Evolutionary conservation across 805 yeast genomes (phyloP).

Genomic region (Yarrowia alimentaria): DNA sequence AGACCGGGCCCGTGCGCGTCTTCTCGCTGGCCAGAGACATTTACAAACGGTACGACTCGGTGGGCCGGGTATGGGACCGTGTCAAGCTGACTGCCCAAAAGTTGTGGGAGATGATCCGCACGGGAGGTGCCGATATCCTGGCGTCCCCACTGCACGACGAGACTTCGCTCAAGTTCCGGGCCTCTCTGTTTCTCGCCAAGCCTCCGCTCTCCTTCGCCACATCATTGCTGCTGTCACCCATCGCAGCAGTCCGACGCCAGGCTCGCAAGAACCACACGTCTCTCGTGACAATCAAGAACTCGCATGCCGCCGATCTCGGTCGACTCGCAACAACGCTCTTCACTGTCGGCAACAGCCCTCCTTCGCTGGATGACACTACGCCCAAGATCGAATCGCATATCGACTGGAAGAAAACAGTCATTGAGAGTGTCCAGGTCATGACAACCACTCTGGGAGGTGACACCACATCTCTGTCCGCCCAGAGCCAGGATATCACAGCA

Average conservation of each 20-base stretch:
- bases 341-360: neutral
- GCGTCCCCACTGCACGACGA: slow-evolving; percentile 10
- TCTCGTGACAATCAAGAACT: slow-evolving; percentile 7
- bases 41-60: slow-evolving; percentile 3
- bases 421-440: slow-evolving; percentile 10
- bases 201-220: slow-evolving; percentile 24
- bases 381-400: too few relatives aligned
- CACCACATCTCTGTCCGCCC: too few relatives aligned
- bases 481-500: neutral
- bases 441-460: neutral
- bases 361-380: slow-evolving; percentile 5
- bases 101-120: slow-evolving; percentile 3
- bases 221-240: slow-evolving; percentile 1
- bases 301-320: slow-evolving; percentile 22
- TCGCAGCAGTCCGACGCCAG: slow-evolving; percentile 5
- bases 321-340: slow-evolving; percentile 2
- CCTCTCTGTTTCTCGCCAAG: slow-evolving; percentile 6
- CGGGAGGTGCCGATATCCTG: neutral
- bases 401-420: slow-evolving; percentile 12
- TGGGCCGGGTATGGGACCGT: slow-evolving; percentile 14
- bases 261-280: slow-evolving; percentile 3
- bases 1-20: slow-evolving; percentile 36
- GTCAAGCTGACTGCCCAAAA: slow-evolving; percentile 9
- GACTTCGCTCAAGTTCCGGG: neutral
- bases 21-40: slow-evolving; percentile 5